Base-by-base conservation (phyloP, 306 rosid genomes). In the Sphenostylis stenocarpa region DNA sequence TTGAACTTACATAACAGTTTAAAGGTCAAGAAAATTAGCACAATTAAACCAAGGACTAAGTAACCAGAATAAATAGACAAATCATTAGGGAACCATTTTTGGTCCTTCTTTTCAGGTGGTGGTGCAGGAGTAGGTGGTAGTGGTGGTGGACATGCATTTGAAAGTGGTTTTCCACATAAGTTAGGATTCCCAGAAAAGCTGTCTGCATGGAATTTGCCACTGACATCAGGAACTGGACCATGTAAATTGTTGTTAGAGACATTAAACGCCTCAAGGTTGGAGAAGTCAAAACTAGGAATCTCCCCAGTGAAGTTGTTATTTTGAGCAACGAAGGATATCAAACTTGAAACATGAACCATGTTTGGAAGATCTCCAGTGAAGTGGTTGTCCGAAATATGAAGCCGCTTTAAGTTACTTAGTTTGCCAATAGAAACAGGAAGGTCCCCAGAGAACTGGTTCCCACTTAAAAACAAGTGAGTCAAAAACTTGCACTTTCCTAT, bases 131-230 rank as follows among this genome's bases (percentile, higher is more conserved):
- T 11, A 13, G 20, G 64, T 7, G 86, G 87, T 38, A 81, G 81
- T 19, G 86, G 87, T 39, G 83, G 81, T n/a, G 86, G 88, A 56
- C 87, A 73, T 2, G 49, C 19, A 29, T 73, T 69, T 53, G 55
- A 51, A 65, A 88, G 75, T 52, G 93, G 95, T 11, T 80, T 77
- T 26, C 97, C 93, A 84, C 95, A 90, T 78, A 91, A 83, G 14
- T 72, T 60, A 38, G 86, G 87, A 79, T 90, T 90, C 67, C 90
- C 89, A 16, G 29, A 70, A 77, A 85, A 91, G 55, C 93, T 91
- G 3, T 84, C 83, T 10, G 34, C 86, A 13, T 17, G 11, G 58
- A 91, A 80, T 56, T 53, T 44, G 24, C 86, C 88, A 63, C 64
- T 23, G 38, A 80, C 86, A 72, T 86, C 83, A 16, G 91, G 93